phyloP scores from a whole-genome alignment of 768 basidiomycete species.

The Myochromella boudieri region DNA sequence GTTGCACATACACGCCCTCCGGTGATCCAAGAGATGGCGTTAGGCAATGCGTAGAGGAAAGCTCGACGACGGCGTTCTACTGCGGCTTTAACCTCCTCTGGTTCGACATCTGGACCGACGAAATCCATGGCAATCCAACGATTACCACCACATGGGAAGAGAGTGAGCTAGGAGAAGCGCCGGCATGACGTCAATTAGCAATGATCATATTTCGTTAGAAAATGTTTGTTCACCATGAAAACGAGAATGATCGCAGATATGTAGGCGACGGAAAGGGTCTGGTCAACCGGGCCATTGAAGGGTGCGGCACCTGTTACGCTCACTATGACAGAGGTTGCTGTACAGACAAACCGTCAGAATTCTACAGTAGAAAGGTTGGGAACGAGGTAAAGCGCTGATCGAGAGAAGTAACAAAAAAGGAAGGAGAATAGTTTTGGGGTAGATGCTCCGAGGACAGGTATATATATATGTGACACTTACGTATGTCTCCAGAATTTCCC shows the following conservation, averaged over 20 bases:
- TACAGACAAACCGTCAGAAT: neutral
- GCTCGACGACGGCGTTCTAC: constrained; percentile 36
- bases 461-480: constrained; percentile 37
- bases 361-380: neutral
- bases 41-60: constrained; percentile 20
- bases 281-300: constrained; percentile 57
- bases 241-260: constrained; percentile 61
- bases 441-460: neutral
- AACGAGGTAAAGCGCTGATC: neutral
- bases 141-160: constrained; percentile 64
- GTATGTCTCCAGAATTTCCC: constrained; percentile 70
- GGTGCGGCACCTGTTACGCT: constrained; percentile 61
- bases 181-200: neutral
- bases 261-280: constrained; percentile 65
- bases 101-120: constrained; percentile 59
- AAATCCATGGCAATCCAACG: constrained; percentile 62
- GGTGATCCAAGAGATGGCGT: constrained; percentile 8
- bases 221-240: constrained; percentile 48
- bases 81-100: constrained; percentile 51
- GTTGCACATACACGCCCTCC: neutral
- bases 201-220: neutral
- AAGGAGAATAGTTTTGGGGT: neutral
- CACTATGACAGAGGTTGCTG: constrained; percentile 67
- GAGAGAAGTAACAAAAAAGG: neutral
- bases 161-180: constrained; percentile 44